Evolutionary conservation across 306 rosid genomes (phyloP).

Genomic region (Malus asiatica): DNA sequence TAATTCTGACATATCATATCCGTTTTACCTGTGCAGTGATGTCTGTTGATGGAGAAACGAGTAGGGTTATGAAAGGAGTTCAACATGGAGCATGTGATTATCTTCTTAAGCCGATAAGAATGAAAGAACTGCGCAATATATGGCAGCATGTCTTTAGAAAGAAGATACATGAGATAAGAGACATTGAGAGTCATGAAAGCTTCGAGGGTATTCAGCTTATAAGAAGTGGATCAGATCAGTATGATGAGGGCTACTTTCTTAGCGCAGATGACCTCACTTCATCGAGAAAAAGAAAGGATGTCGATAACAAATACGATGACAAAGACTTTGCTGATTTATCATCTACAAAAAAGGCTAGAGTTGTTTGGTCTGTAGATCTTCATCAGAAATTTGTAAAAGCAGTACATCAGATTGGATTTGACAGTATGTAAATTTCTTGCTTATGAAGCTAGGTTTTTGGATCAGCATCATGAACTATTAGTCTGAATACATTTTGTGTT

Average conservation of each 20-base stretch:
- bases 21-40: slow-evolving; percentile 67
- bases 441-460: not conserved
- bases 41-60: slow-evolving; percentile 98
- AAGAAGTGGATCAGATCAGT: slow-evolving; percentile 63
- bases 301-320: slow-evolving; percentile 59
- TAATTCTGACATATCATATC: slow-evolving; percentile 31
- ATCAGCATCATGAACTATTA: slow-evolving; percentile 4
- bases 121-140: slow-evolving; percentile 90
- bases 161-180: slow-evolving; percentile 80
- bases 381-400: slow-evolving; percentile 98
- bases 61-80: slow-evolving; percentile 96
- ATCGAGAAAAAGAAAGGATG: slow-evolving; percentile 64
- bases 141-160: slow-evolving; percentile 96
- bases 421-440: slow-evolving; percentile 55
- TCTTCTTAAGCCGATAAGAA: slow-evolving; percentile 93
- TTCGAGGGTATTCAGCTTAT: slow-evolving; percentile 52
- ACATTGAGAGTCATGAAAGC: slow-evolving; percentile 67
- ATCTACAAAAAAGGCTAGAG: slow-evolving; percentile 81
- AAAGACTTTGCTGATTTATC: slow-evolving; percentile 61
- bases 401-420: slow-evolving; percentile 87
- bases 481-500: not conserved
- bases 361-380: slow-evolving; percentile 96
- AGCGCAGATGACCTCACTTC: slow-evolving; percentile 54
- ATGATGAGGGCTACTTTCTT: slow-evolving; percentile 60
- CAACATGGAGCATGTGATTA: slow-evolving; percentile 99